Conservation (phyloP, 2,329 filamentous ascomycete species). For the Gaeumannomyces tritici region DNA sequence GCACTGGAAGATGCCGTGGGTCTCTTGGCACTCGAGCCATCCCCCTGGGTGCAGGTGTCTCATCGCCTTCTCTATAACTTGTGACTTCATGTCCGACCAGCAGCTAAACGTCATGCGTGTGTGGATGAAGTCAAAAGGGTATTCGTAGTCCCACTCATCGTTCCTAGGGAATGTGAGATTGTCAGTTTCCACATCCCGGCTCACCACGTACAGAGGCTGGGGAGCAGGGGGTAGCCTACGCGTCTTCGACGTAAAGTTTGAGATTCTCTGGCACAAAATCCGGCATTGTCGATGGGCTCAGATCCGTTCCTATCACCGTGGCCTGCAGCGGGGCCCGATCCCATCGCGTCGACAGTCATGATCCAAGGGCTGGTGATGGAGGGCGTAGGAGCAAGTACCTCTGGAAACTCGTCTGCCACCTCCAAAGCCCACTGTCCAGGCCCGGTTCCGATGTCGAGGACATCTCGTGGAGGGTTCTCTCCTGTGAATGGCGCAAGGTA, state of each 20-base stretch:
- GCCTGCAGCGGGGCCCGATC: conserved; percentile 16
- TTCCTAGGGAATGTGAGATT: conserved; percentile 15
- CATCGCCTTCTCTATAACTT: conserved; percentile 43
- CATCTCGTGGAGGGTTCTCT: conserved; percentile 15
- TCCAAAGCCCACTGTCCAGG: conserved; percentile 59
- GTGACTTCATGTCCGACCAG: conserved; percentile 35
- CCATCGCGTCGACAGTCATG: neutral
- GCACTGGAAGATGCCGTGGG: conserved; percentile 14
- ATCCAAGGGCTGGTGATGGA: neutral
- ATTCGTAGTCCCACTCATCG: conserved; percentile 41
- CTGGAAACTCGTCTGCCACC: conserved; percentile 53
- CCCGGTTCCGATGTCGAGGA: conserved; percentile 34
- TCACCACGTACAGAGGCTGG: too few relatives aligned
- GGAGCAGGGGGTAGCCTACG: conserved; percentile 18
- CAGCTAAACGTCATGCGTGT: conserved; percentile 38
- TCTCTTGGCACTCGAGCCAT: conserved; percentile 46
- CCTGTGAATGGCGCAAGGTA: conserved; percentile 20
- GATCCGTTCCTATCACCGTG: conserved; percentile 52
- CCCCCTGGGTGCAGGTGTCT: conserved; percentile 39
- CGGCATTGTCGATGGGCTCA: conserved; percentile 50
- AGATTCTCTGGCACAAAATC: conserved; percentile 61
- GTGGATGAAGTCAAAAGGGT: conserved; percentile 47
- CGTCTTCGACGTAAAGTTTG: conserved; percentile 64
- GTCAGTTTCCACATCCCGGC: too few relatives aligned
- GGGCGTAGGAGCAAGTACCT: neutral